Evolutionary conservation across 495 filamentous ascomycete species (phyloP), one percentile per base, ranked within the genome.

Genomic region (Jackrogersella minutella): DNA sequence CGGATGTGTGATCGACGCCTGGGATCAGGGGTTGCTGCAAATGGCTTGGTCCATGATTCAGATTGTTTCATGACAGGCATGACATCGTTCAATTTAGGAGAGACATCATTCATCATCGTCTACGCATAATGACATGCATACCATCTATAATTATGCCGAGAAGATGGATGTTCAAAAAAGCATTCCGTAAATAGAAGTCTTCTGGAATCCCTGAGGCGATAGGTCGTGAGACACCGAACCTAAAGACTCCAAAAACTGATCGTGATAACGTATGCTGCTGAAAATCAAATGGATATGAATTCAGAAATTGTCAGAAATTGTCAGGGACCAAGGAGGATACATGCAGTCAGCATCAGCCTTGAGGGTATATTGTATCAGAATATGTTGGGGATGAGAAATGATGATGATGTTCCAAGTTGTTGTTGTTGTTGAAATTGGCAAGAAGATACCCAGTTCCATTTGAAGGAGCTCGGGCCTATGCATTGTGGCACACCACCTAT

Each of bases 1-100:
- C 58, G 40, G 55, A 36, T 57, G 72, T 69, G 51, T 74, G 72
- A 74, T 74, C 72, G 62, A 5, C 69, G 31, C 30, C 64, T 34
- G 47, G 70, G 67, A 61, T 64, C 50, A 62, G 39, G 66, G 61
- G 60, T 9, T 57, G 5, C 56, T 13, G 31, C 22, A 17, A 50
- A 63, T 37, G 62, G 59, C 53, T 46, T 41, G 65, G 54, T 59
- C 37, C 24, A 66, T 70, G 65, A 67, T 65, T 64, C 62, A 61
- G 57, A 41, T 56, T 51, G 70, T 73, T 71, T 68, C 59, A 67
- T 62, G 52, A 58, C 58, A 68, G 52, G 60, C 56, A 69, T 69
- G 66, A 21, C 24, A 58, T 47, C 10, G 34, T 7, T 53, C 61
- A 47, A 64, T 64, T 28, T 55, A 63, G 41, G 17, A 54, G 39